These are phyloP conservation scores for Ogataea naganishii DNA, from an alignment of 805 yeast species.

Conservation along the genomic window DNA sequence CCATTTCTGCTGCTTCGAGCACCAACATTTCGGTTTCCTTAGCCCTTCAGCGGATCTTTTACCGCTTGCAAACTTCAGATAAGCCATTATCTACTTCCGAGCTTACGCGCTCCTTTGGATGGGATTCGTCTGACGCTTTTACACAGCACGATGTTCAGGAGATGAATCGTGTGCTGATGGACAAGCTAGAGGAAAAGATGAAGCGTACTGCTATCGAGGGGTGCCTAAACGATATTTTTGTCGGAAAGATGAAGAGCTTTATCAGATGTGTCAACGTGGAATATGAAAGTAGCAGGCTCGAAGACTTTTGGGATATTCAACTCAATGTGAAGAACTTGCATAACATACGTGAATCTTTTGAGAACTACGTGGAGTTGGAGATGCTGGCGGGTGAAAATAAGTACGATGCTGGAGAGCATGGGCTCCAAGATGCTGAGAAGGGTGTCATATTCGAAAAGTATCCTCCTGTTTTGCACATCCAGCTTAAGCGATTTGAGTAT, in stretches of 20 bases:
- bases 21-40: no score
- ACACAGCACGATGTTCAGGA: conserved; percentile 99
- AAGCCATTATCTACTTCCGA: conserved; percentile 80
- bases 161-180: conserved; percentile 91
- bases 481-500: conserved; percentile 88
- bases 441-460: conserved; percentile 88
- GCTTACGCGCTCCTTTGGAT: conserved; percentile 87
- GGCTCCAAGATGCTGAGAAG: conserved; percentile 92
- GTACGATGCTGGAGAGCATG: conserved; percentile 83
- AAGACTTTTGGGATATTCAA: conserved; percentile 98
- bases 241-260: conserved; percentile 93
- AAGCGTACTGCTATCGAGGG: conserved; percentile 78
- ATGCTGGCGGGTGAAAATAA: conserved; percentile 90
- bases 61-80: conserved; percentile 62
- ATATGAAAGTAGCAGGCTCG: conserved; percentile 84
- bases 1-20: no score
- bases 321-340: conserved; percentile 80
- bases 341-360: conserved; percentile 67
- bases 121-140: conserved; percentile 94
- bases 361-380: conserved; percentile 83
- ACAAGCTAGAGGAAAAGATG: conserved; percentile 83
- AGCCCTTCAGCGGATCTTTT: conserved; percentile 84
- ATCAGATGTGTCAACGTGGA: conserved; percentile 90
- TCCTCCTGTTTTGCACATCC: conserved; percentile 91
- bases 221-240: conserved; percentile 72